Base-by-base conservation (phyloP, 306 rosid species). In the Ceratonia siliqua region DNA sequence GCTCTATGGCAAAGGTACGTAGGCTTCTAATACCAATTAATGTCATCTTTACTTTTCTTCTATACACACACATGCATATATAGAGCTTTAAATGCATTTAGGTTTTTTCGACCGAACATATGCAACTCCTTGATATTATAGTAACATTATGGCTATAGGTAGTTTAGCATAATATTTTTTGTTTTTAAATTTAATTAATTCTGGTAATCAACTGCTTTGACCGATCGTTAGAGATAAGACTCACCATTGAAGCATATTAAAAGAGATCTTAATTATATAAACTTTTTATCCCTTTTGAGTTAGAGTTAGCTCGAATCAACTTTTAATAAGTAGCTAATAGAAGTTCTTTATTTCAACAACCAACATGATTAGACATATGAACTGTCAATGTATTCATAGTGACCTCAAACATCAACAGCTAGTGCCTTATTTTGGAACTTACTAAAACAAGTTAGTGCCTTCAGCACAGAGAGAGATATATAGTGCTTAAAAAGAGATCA, bases 311-410 rank as follows among this genome's bases (percentile, higher is more conserved):
- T 84, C 79, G 78, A 82, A 77, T 78, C 50, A 82, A 82, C 82
- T 82, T 88, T 84, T 58, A 77, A 78, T 65, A 67, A 78, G 81
- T 61, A 67, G 76, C 69, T 76, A 89, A 86, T 68, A 81, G 81
- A 64, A 79, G 66, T 39, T 75, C 75, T 86, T 88, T 92, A 80
- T 86, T 85, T 79, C 87, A 91, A 91, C 96, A 82, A 87, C 97
- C 93, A 91, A 74, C 93, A 93, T 50, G 98, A 93, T 93, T 91
- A 83, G 89, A 87, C 86, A 62, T 80, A 90, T 89, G 96, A 90
- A 87, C 96, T 94, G 82, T 86, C 33, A 64, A 74, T 45, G 74
- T 61, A 68, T 62, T 57, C 74, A 77, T 69, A 81, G 81, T 77
- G 79, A 83, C 87, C 78, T 81, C 78, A 67, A 54, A 63, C 52